These are phyloP conservation scores for Amylocystis lapponica DNA, from an alignment of 768 basidiomycete genomes.

Conservation along the genomic window DNA sequence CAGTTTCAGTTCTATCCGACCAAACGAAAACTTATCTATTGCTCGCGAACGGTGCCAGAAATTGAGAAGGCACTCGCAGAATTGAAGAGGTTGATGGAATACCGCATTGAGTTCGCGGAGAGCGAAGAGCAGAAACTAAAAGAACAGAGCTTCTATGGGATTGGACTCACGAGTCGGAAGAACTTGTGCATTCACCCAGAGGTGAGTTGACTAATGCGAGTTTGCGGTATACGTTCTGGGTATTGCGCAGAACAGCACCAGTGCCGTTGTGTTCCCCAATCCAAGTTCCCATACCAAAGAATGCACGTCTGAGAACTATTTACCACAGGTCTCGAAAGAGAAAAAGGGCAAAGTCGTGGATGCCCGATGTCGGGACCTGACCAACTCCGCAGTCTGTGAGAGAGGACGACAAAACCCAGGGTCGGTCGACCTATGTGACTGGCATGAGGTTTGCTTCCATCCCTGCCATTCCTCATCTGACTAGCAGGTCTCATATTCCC, in stretches of 20 bases:
- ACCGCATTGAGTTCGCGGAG: conserved; percentile 69
- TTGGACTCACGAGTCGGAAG: conserved; percentile 93
- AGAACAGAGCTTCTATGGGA: conserved; percentile 77
- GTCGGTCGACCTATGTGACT: conserved; percentile 86
- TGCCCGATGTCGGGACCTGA: conserved; percentile 93
- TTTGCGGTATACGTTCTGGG: too few species aligned
- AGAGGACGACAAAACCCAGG: conserved; percentile 83
- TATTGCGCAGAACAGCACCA: not conserved
- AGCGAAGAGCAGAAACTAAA: conserved; percentile 69
- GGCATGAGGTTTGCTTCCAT: conserved; percentile 72
- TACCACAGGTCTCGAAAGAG: conserved; percentile 80
- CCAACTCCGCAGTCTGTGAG: conserved; percentile 76
- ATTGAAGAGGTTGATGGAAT: conserved; percentile 88
- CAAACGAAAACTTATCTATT: conserved; percentile 93
- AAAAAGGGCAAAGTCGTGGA: conserved; percentile 98
- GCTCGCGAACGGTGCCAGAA: conserved; percentile 98
- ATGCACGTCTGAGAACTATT: conserved; percentile 1
- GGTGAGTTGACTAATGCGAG: too few species aligned
- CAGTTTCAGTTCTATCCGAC: conserved; percentile 80
- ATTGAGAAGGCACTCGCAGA: conserved; percentile 98
- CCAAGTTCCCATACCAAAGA: too few species aligned
- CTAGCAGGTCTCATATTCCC: not conserved
- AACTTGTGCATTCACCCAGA: conserved; percentile 95
- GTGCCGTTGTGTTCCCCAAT: not conserved
- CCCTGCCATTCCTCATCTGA: too few species aligned